phyloP scores from a whole-genome alignment of 2,329 filamentous ascomycete genomes.

The Claviceps pazoutovae region DNA sequence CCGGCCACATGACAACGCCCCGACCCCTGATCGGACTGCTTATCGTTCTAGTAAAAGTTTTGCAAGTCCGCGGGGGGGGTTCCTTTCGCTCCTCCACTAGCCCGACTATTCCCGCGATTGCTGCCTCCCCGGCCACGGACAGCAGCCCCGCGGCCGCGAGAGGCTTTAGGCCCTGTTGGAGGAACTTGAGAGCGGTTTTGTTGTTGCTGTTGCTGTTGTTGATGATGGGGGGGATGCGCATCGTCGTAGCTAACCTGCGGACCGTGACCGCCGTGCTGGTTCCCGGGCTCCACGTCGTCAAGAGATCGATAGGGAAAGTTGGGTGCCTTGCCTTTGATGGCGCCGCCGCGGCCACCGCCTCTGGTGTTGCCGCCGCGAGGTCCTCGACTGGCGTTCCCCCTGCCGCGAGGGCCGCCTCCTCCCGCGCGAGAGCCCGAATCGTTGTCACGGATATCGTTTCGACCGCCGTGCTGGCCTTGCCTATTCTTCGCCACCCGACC shows the following conservation, averaged over 20 bases:
- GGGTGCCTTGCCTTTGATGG: slow-evolving; percentile 33
- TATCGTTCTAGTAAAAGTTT: slow-evolving; percentile 23
- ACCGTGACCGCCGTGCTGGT: slow-evolving; percentile 29
- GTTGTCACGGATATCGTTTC: slow-evolving; percentile 27
- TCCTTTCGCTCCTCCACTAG: slow-evolving; percentile 13
- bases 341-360: slow-evolving; percentile 21
- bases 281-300: slow-evolving; percentile 45
- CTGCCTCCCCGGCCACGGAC: slow-evolving; percentile 4
- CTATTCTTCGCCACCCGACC: slow-evolving; percentile 20
- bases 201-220: slow-evolving; percentile 8
- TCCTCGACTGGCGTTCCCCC: slow-evolving; percentile 24
- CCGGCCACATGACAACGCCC: no score
- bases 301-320: slow-evolving; percentile 49
- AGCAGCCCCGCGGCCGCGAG: neutral
- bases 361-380: slow-evolving; percentile 25
- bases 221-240: slow-evolving; percentile 14
- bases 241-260: slow-evolving; percentile 36
- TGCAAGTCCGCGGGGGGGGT: slow-evolving; percentile 22
- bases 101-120: slow-evolving; percentile 9
- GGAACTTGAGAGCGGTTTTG: slow-evolving; percentile 6
- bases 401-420: slow-evolving; percentile 17
- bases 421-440: slow-evolving; percentile 24
- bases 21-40: neutral
- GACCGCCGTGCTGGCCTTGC: slow-evolving; percentile 21
- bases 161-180: slow-evolving; percentile 8